These are phyloP conservation scores for Penicillium paneum DNA, from an alignment of 2,329 filamentous ascomycete species.

Conservation along the genomic window DNA sequence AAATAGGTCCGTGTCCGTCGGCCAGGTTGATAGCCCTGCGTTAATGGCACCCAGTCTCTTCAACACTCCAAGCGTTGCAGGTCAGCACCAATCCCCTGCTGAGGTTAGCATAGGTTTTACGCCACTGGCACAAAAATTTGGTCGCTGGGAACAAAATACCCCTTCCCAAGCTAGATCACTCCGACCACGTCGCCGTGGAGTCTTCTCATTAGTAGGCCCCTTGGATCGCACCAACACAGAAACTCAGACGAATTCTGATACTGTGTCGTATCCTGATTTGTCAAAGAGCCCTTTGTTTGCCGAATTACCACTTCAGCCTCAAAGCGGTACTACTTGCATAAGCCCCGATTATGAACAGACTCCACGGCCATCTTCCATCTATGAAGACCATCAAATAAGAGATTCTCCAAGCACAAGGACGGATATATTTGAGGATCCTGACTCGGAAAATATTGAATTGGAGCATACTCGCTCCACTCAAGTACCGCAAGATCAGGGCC, in stretches of 20 bases:
- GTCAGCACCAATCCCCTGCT: slow-evolving; percentile 15
- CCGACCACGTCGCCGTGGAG: slow-evolving; percentile 28
- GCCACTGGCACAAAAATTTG: slow-evolving; percentile 60
- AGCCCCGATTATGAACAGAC: slow-evolving; percentile 14
- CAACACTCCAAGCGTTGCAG: slow-evolving; percentile 14
- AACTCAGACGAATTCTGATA: slow-evolving; percentile 2
- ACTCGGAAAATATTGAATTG: not conserved
- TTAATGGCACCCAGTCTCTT: slow-evolving; percentile 9
- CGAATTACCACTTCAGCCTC: slow-evolving; percentile 14
- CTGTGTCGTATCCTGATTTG: slow-evolving; percentile 25
- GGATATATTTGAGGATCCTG: slow-evolving; percentile 26
- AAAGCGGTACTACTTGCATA: slow-evolving; percentile 8
- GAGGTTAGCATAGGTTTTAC: slow-evolving; percentile 56
- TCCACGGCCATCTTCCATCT: slow-evolving; percentile 3
- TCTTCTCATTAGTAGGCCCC: slow-evolving; percentile 38
- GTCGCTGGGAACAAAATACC: slow-evolving; percentile 61
- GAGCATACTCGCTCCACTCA: slow-evolving; percentile 2
- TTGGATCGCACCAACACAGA: slow-evolving; percentile 12
- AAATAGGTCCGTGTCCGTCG: no score
- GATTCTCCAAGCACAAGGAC: slow-evolving; percentile 9
- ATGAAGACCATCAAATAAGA: slow-evolving; percentile 11
- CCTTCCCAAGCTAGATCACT: slow-evolving; percentile 43
- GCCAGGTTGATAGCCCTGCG: slow-evolving; percentile 13
- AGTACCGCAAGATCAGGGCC: slow-evolving; percentile 7
- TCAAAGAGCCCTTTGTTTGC: slow-evolving; percentile 18